Percentiles rank a stretch among this genome's conserved stretches.
Conservation (phyloP, 306 rosid species). For the Vachellia pachyceras region DNA sequence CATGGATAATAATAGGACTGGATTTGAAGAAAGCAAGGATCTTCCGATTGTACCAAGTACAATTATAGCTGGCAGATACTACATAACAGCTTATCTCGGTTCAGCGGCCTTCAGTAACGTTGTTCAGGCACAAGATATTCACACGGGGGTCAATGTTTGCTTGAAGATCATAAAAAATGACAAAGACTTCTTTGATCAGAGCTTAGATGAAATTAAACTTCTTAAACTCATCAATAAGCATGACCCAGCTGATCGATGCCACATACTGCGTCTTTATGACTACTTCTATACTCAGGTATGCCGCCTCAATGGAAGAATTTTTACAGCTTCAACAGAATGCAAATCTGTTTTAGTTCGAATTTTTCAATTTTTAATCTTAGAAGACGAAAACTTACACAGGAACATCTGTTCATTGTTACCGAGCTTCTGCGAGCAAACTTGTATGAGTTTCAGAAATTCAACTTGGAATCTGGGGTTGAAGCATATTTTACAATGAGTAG, state of each 20-base stretch:
- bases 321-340: slow-evolving; percentile 2
- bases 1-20: slow-evolving; percentile 85
- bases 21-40: slow-evolving; percentile 98
- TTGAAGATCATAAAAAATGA: slow-evolving; percentile 97
- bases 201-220: slow-evolving; percentile 97
- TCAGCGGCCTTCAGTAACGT: slow-evolving; percentile 98
- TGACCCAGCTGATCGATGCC: slow-evolving; percentile 80
- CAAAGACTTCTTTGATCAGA: slow-evolving; percentile 96
- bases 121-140: slow-evolving; percentile 95
- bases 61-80: slow-evolving; percentile 87
- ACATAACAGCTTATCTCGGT: slow-evolving; percentile 85
- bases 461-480: slow-evolving; percentile 90
- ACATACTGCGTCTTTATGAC: slow-evolving; percentile 90
- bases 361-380: slow-evolving; percentile 23
- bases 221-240: slow-evolving; percentile 92
- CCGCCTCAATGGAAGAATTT: background rate
- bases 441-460: slow-evolving; percentile 94
- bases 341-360: background rate
- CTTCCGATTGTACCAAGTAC: slow-evolving; percentile 81
- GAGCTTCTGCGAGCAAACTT: slow-evolving; percentile 94
- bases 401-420: slow-evolving; percentile 94
- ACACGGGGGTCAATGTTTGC: slow-evolving; percentile 84
- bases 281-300: slow-evolving; percentile 93
- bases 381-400: slow-evolving; percentile 57
- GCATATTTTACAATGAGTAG: slow-evolving; percentile 79